Base-by-base conservation (phyloP, 2,329 filamentous ascomycete genomes). In the Endoconidiophora polonica region DNA sequence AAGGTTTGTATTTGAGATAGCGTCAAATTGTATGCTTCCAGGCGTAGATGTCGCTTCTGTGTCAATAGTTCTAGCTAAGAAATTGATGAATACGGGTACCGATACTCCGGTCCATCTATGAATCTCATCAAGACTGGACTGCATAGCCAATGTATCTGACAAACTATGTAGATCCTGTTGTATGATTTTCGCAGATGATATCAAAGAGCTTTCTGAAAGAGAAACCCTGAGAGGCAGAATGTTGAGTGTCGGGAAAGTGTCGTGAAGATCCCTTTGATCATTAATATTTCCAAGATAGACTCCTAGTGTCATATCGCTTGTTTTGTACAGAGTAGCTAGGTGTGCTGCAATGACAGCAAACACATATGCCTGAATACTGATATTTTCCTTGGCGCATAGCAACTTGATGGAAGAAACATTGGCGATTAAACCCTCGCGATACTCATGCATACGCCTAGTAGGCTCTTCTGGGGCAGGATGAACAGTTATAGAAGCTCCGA, bases 221-320 rank as follows among this genome's bases (percentile, higher is more conserved):
- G 56, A 59, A 1, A 91, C 72, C 9, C 71, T 70, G 0, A 95
- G 63, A 0, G 87, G 86, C 1, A 94, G 71, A 3, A 95, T 69
- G 56, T 83, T 88, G 18, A 95, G 69, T 0, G 85, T 91, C 0
- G 88, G 87, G 29, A 77, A 79, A 0, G 72, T 65, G 0, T 57
- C 55, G 0, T 67, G 60, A 2, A 74, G 65, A 1, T 71, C 65
- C 6, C 71, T 63, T 0, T 73, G 23, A 14, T 29, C 23, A n/a
- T 37, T 71, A 47, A 86, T 75, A 60, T 93, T 94, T 40, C 86
- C 84, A 6, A 94, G 73, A 61, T 94, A 95, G 20, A 94, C 64
- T 2, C 87, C 88, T 46, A 94, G 71, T 0, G 86, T 65, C 1
- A 84, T 55, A n/a, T 49, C 44, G 14, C 3, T 6, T 3, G 9